These are phyloP conservation scores for Colletotrichum orchidophilum DNA, from an alignment of 2,329 filamentous ascomycete species.

Conservation along the genomic window DNA sequence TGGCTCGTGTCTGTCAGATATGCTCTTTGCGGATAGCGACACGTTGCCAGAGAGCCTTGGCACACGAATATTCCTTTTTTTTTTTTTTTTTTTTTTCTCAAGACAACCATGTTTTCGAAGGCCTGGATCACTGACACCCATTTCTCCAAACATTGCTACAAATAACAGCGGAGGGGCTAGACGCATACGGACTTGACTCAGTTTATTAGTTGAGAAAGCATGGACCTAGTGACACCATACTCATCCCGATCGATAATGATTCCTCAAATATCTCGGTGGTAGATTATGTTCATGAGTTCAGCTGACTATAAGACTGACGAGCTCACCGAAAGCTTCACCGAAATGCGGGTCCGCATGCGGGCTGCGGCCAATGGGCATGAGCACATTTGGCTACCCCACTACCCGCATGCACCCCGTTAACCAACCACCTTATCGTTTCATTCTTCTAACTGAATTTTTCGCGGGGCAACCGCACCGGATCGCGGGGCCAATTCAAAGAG, in stretches of 20 bases:
- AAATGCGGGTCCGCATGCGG: not conserved
- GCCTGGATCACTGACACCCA: too few species aligned
- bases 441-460: conserved; percentile 31
- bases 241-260: too few species aligned
- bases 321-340: not conserved
- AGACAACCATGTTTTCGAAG: not conserved
- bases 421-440: conserved; percentile 16
- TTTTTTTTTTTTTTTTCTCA: not conserved
- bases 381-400: not conserved
- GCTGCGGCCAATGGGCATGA: not conserved
- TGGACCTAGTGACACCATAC: not conserved
- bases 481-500: conserved; percentile 19
- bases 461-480: conserved; percentile 13
- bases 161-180: not conserved
- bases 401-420: conserved; percentile 12
- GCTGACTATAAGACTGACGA: not conserved
- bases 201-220: not conserved
- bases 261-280: not conserved
- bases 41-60: not conserved
- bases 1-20: not conserved
- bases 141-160: not conserved
- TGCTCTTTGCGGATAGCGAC: not conserved
- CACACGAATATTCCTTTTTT: not conserved
- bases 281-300: not conserved
- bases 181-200: not conserved